Conservation (phyloP, 73 alveolate species). For the Loxodes magnus region DNA sequence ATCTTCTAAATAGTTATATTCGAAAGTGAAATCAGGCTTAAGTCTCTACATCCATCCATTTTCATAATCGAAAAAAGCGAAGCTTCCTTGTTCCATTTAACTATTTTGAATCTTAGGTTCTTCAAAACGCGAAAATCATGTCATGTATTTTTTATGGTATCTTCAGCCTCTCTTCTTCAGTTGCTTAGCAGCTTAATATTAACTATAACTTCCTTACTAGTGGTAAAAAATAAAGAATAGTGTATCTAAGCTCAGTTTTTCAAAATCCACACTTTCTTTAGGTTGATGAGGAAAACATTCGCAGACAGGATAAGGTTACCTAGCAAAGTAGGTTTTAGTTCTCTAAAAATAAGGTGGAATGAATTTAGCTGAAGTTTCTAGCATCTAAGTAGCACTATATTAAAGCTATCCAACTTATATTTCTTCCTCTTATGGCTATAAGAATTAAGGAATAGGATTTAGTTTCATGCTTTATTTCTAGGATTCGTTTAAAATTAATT, state of each 20-base stretch:
- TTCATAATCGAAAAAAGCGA: not conserved
- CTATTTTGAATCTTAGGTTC: not conserved
- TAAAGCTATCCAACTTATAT: too few relatives aligned
- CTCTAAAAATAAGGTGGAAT: too few relatives aligned
- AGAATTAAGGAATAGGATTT: too few relatives aligned
- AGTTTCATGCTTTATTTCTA: too few relatives aligned
- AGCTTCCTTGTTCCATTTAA: conserved; percentile 2
- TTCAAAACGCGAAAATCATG: conserved; percentile 4
- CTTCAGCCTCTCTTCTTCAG: not conserved
- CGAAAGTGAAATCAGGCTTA: conserved; percentile 8
- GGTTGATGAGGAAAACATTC: too few relatives aligned
- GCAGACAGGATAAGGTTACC: too few relatives aligned
- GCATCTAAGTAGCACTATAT: too few relatives aligned
- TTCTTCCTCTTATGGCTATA: too few relatives aligned
- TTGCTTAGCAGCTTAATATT: conserved; percentile 1
- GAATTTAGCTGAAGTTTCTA: too few relatives aligned
- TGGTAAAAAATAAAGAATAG: conserved; percentile 5
- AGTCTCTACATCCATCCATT: not conserved
- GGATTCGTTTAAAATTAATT: too few relatives aligned
- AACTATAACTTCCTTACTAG: conserved; percentile 1
- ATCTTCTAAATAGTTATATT: not conserved
- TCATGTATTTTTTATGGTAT: conserved; percentile 1
- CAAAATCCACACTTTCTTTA: not conserved
- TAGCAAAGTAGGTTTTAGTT: too few relatives aligned
- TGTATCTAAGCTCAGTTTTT: not conserved